These are phyloP conservation scores for Rhodotorula graminis DNA, from an alignment of 768 basidiomycete genomes.

Conservation along the genomic window DNA sequence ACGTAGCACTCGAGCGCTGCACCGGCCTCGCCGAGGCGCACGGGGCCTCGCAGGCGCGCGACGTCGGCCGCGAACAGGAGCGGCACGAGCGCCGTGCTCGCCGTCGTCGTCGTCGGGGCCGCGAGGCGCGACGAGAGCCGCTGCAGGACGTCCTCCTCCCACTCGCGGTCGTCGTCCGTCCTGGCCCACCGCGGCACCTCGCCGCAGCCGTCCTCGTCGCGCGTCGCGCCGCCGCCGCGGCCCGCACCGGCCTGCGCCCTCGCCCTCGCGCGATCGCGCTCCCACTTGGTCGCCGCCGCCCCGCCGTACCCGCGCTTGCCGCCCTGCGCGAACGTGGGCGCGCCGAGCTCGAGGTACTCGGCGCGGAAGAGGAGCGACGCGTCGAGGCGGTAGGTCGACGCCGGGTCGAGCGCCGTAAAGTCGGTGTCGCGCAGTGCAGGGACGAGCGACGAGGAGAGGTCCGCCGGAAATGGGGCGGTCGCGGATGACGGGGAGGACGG, in stretches of 20 bases:
- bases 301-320: not conserved
- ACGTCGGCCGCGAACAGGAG: slow-evolving; percentile 14
- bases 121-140: not conserved
- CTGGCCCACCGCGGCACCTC: slow-evolving; percentile 14
- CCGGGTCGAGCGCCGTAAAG: not conserved
- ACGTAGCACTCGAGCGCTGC: slow-evolving; percentile 12
- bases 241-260: not conserved
- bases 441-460: not conserved
- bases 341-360: not conserved
- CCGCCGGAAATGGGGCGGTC: not conserved
- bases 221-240: too few species aligned
- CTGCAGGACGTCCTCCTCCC: slow-evolving; percentile 1
- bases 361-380: slow-evolving; percentile 4
- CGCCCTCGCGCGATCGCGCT: not conserved
- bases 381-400: not conserved
- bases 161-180: not conserved
- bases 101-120: not conserved
- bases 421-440: not conserved
- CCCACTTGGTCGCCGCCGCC: not conserved
- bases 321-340: slow-evolving; percentile 3
- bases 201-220: not conserved
- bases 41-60: not conserved
- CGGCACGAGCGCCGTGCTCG: slow-evolving; percentile 3
- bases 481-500: not conserved
- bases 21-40: not conserved